Evolutionary conservation across 2,329 filamentous ascomycete genomes (phyloP).

Genomic region (Ceratocystis alfenasii): DNA sequence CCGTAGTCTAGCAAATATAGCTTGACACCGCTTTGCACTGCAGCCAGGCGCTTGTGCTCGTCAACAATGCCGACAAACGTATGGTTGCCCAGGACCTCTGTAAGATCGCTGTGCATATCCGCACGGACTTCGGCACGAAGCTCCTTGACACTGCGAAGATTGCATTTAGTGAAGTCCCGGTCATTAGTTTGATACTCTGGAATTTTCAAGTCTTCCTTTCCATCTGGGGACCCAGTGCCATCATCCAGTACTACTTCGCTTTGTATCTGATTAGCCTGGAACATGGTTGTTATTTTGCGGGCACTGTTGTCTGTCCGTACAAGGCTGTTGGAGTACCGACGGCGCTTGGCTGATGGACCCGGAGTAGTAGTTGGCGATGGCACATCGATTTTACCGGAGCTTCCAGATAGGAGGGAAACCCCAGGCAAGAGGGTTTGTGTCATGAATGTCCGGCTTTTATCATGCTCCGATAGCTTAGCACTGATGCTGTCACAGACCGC

Average conservation of each 20-base stretch:
- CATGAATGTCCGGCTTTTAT: conserved; percentile 87
- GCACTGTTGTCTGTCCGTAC: conserved; percentile 79
- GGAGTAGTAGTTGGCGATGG: conserved; percentile 27
- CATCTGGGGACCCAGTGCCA: conserved; percentile 30
- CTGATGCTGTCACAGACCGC: conserved; percentile 71
- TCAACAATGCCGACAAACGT: conserved; percentile 93
- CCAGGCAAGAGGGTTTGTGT: conserved; percentile 82
- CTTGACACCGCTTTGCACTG: conserved; percentile 85
- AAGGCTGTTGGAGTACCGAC: conserved; percentile 55
- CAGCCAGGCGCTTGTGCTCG: conserved; percentile 71
- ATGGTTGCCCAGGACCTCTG: conserved; percentile 74
- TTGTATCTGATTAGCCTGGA: conserved; percentile 40
- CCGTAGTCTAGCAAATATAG: conserved; percentile 91
- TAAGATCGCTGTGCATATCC: conserved; percentile 71
- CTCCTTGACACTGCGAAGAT: conserved; percentile 72
- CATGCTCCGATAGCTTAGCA: conserved; percentile 67
- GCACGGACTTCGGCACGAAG: conserved; percentile 71
- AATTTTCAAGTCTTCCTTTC: conserved; percentile 36
- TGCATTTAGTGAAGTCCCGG: conserved; percentile 56
- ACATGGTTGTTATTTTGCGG: conserved; percentile 95
- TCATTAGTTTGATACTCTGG: conserved; percentile 58
- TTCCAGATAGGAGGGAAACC: conserved; percentile 30
- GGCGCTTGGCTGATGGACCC: conserved; percentile 30
- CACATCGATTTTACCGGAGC: conserved; percentile 27
- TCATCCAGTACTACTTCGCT: conserved; percentile 24